Evolutionary conservation across 768 basidiomycete species (phyloP).

Genomic region (Lactarius trivialis): DNA sequence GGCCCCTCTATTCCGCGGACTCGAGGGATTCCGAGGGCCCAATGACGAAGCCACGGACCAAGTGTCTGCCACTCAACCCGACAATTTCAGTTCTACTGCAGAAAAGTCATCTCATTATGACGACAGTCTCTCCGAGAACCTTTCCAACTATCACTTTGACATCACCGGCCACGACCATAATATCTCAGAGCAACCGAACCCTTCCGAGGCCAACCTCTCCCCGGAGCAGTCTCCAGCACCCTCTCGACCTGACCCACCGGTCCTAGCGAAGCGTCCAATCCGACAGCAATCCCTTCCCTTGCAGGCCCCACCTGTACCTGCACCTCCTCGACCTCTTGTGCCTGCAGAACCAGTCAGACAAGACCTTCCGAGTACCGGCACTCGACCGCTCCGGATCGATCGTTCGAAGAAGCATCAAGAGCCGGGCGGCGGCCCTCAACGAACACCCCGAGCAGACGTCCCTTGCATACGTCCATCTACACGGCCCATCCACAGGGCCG

Average conservation of each 20-base stretch:
- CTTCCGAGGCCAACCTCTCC: background rate
- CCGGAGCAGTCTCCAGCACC: background rate
- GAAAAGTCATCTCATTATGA: background rate
- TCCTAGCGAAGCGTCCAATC: no score
- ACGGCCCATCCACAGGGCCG: background rate
- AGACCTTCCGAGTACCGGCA: background rate
- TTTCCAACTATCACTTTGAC: constrained; percentile 15
- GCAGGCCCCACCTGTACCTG: no score
- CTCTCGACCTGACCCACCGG: background rate
- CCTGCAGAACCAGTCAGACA: background rate
- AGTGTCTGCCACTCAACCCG: background rate
- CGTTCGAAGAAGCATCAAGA: constrained; percentile 5
- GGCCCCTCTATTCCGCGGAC: constrained; percentile 10
- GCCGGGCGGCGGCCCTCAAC: background rate
- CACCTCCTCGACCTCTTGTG: background rate
- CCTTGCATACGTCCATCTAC: background rate
- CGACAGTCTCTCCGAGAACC: constrained; percentile 5
- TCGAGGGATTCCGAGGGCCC: background rate
- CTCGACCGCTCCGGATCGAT: constrained; percentile 11
- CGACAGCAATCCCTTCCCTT: background rate
- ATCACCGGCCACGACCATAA: background rate
- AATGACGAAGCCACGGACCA: background rate
- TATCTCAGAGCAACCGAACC: background rate
- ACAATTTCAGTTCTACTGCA: background rate
- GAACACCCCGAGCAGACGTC: background rate